These are phyloP conservation scores for Pleurotus tuoliensis DNA, from an alignment of 768 basidiomycete genomes.

Conservation along the genomic window DNA sequence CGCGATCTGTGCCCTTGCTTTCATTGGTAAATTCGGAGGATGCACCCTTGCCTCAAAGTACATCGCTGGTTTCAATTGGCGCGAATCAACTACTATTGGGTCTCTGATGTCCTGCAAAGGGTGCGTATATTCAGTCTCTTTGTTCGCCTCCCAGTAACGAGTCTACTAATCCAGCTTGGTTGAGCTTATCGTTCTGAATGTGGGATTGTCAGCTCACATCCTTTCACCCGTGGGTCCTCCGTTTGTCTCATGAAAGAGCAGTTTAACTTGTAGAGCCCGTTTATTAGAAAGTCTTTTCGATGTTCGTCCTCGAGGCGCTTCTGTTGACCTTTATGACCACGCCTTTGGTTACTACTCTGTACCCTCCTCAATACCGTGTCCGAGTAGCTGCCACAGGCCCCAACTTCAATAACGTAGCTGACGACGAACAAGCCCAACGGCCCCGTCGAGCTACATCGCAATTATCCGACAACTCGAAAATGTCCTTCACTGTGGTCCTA, in stretches of 20 bases:
- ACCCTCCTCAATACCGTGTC: constrained; percentile 58
- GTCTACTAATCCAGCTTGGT: constrained; percentile 51
- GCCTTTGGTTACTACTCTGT: constrained; percentile 62
- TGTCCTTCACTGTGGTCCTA: constrained; percentile 78
- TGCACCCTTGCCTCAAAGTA: constrained; percentile 68
- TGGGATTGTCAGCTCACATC: constrained; percentile 80
- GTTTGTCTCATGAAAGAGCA: background rate
- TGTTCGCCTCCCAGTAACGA: background rate
- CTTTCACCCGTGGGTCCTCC: constrained; percentile 44
- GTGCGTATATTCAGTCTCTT: constrained; percentile 28
- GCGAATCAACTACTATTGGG: constrained; percentile 83
- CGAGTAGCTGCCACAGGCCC: constrained; percentile 44
- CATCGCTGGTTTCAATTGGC: constrained; percentile 68
- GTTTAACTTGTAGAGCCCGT: background rate
- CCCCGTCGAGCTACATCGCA: constrained; percentile 6
- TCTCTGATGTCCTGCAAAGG: constrained; percentile 96
- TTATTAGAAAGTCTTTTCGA: constrained; percentile 72
- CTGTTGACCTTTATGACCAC: constrained; percentile 85
- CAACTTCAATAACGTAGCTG: constrained; percentile 43
- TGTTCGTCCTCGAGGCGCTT: constrained; percentile 89
- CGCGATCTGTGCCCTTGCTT: constrained; percentile 75
- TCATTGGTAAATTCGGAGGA: constrained; percentile 85
- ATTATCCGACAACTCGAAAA: constrained; percentile 33
- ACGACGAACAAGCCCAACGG: constrained; percentile 26
- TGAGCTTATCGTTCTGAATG: constrained; percentile 94